Evolutionary conservation across 1,139 yeast species (phyloP).

Genomic region (Kodamaea sp.): DNA sequence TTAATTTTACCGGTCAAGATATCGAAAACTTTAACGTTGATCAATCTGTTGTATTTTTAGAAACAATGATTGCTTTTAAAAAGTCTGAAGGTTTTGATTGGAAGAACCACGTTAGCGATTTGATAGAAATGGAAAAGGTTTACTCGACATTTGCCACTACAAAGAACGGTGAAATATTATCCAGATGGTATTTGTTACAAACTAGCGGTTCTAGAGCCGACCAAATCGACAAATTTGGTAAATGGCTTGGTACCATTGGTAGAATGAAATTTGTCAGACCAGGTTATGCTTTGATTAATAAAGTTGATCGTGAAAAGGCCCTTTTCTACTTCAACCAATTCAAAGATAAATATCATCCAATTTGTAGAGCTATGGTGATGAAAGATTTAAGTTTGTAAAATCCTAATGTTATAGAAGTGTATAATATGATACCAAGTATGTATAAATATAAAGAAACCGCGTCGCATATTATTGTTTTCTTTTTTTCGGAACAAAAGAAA

Average conservation of each 20-base stretch:
- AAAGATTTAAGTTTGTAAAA: slow-evolving; percentile 55
- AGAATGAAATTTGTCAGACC: slow-evolving; percentile 95
- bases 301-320: slow-evolving; percentile 66
- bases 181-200: slow-evolving; percentile 70
- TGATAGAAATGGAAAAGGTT: slow-evolving; percentile 38
- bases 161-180: slow-evolving; percentile 74
- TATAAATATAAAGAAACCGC: too few species aligned
- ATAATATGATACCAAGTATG: too few species aligned
- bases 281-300: slow-evolving; percentile 62
- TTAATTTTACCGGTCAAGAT: slow-evolving; percentile 34
- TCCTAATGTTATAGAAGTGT: too few species aligned
- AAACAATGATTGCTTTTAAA: slow-evolving; percentile 46
- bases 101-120: slow-evolving; percentile 37
- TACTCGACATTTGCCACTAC: slow-evolving; percentile 49
- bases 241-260: slow-evolving; percentile 89
- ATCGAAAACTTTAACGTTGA: slow-evolving; percentile 60
- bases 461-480: too few species aligned
- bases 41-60: slow-evolving; percentile 77
- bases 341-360: slow-evolving; percentile 73
- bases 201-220: slow-evolving; percentile 45
- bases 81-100: slow-evolving; percentile 31
- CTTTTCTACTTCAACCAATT: slow-evolving; percentile 56
- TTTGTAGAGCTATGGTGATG: slow-evolving; percentile 72
- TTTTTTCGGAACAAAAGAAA: too few species aligned
- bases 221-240: slow-evolving; percentile 54